Conservation (phyloP, 1,139 yeast genomes). For the Candida albicans region DNA sequence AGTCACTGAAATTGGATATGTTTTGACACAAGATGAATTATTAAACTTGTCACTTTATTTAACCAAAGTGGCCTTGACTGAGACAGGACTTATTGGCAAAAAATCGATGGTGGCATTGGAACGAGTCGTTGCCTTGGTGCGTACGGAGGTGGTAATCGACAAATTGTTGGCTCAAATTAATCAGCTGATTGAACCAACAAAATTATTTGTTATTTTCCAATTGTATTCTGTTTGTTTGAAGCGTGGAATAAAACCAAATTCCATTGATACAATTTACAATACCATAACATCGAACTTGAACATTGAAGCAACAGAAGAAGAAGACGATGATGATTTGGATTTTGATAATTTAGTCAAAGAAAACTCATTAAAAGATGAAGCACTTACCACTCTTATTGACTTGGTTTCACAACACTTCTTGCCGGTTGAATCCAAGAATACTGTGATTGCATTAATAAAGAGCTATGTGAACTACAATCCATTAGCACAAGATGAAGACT, state of each 20-base stretch:
- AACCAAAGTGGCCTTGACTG: slow-evolving; percentile 39
- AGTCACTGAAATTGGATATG: slow-evolving; percentile 53
- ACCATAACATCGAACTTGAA: slow-evolving; percentile 6
- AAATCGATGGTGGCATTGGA: slow-evolving; percentile 60
- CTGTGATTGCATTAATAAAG: slow-evolving; percentile 20
- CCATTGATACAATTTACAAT: slow-evolving; percentile 7
- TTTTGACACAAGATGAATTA: slow-evolving; percentile 44
- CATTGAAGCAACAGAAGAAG: slow-evolving; percentile 10
- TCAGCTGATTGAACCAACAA: slow-evolving; percentile 1
- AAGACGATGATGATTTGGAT: slow-evolving; percentile 49
- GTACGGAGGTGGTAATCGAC: slow-evolving; percentile 15
- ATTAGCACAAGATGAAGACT: slow-evolving; percentile 37
- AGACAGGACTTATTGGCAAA: slow-evolving; percentile 51
- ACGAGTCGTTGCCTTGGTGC: slow-evolving; percentile 38
- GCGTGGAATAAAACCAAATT: slow-evolving; percentile 12
- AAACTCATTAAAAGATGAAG: slow-evolving; percentile 46
- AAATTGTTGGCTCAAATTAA: slow-evolving; percentile 11
- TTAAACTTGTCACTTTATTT: slow-evolving; percentile 35
- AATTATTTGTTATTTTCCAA: slow-evolving; percentile 13
- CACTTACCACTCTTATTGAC: slow-evolving; percentile 42
- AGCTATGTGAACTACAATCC: slow-evolving; percentile 60
- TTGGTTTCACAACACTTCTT: slow-evolving; percentile 17
- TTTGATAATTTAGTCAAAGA: slow-evolving; percentile 37
- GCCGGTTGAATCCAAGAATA: slow-evolving; percentile 13
- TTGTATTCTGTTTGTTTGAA: slow-evolving; percentile 15